Percentiles rank a stretch among this genome's conserved stretches.
phyloP scores from a whole-genome alignment of 768 basidiomycete genomes.

The Boletus pseudopeckii region DNA sequence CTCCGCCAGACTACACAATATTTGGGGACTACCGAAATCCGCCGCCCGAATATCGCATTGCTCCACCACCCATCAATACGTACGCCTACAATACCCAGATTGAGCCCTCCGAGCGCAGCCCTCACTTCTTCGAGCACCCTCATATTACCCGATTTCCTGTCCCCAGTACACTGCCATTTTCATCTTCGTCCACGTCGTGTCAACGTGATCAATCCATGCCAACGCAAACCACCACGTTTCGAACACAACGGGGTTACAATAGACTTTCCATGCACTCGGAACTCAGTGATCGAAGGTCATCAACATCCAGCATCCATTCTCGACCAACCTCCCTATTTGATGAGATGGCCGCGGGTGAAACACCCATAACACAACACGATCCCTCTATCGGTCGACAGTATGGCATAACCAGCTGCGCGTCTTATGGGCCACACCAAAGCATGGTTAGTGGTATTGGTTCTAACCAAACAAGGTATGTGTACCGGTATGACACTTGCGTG shows the following conservation, averaged over 20 bases:
- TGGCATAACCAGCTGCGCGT: neutral
- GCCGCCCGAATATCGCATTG: slow-evolving; percentile 12
- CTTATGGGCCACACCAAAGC: slow-evolving; percentile 3
- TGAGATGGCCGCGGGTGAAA: slow-evolving; percentile 4
- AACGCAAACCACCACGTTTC: slow-evolving; percentile 4
- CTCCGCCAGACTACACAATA: slow-evolving; percentile 14
- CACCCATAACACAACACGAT: neutral
- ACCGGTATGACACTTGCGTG: neutral
- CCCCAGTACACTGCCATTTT: slow-evolving; percentile 19
- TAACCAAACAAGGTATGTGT: slow-evolving; percentile 14
- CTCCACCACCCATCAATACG: slow-evolving; percentile 8
- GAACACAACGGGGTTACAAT: slow-evolving; percentile 12
- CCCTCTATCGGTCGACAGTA: slow-evolving; percentile 2
- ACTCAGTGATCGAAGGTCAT: slow-evolving; percentile 8
- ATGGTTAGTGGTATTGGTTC: neutral
- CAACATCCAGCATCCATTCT: slow-evolving; percentile 11
- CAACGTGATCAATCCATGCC: slow-evolving; percentile 5
- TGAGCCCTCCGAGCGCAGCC: slow-evolving; percentile 9
- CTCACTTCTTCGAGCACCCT: slow-evolving; percentile 27
- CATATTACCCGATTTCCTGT: slow-evolving; percentile 28
- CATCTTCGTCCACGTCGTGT: slow-evolving; percentile 1
- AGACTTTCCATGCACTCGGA: slow-evolving; percentile 3
- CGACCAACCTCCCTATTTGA: slow-evolving; percentile 7
- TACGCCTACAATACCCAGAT: slow-evolving; percentile 11
- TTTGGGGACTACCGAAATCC: slow-evolving; percentile 13